These are phyloP conservation scores for Bruguiera hainesii DNA, from an alignment of 441 rosid species.

Conservation along the genomic window DNA sequence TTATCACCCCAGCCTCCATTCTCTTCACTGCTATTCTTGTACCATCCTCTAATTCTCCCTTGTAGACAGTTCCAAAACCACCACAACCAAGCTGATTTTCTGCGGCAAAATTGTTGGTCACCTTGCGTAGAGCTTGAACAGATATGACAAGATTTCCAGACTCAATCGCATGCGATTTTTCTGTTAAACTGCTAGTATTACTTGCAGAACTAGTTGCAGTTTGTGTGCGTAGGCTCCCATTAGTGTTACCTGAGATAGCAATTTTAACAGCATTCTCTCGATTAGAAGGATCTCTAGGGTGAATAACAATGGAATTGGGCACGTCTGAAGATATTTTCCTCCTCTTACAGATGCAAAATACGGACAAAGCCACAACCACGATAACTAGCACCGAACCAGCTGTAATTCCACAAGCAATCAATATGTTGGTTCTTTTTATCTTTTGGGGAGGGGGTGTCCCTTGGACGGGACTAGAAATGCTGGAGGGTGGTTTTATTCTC, in stretches of 20 bases:
- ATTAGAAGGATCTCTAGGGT: conserved; percentile 38
- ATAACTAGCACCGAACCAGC: conserved; percentile 22
- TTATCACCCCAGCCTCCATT: conserved; percentile 40
- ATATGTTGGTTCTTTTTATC: conserved; percentile 18
- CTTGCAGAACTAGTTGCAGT: conserved; percentile 34
- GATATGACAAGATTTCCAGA: conserved; percentile 33
- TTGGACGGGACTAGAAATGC: conserved; percentile 11
- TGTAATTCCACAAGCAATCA: conserved; percentile 27
- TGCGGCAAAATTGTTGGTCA: conserved; percentile 32
- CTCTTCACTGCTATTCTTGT: conserved; percentile 50
- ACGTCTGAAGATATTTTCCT: conserved; percentile 26
- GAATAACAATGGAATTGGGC: conserved; percentile 32
- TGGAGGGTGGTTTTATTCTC: conserved; percentile 12
- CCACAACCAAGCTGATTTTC: conserved; percentile 43
- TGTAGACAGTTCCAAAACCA: conserved; percentile 51
- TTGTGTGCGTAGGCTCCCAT: conserved; percentile 32
- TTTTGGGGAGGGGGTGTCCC: conserved; percentile 17
- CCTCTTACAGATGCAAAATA: conserved; percentile 34
- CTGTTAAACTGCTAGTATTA: conserved; percentile 27
- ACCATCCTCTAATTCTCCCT: conserved; percentile 46
- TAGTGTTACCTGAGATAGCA: conserved; percentile 24
- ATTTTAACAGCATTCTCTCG: conserved; percentile 33
- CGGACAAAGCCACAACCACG: conserved; percentile 24
- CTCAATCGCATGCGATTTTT: conserved; percentile 26
- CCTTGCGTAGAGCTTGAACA: conserved; percentile 47